Evolutionary conservation across 495 filamentous ascomycete species (phyloP), one percentile per base, ranked within the genome.

Genomic region (Penicillium crystallinum): DNA sequence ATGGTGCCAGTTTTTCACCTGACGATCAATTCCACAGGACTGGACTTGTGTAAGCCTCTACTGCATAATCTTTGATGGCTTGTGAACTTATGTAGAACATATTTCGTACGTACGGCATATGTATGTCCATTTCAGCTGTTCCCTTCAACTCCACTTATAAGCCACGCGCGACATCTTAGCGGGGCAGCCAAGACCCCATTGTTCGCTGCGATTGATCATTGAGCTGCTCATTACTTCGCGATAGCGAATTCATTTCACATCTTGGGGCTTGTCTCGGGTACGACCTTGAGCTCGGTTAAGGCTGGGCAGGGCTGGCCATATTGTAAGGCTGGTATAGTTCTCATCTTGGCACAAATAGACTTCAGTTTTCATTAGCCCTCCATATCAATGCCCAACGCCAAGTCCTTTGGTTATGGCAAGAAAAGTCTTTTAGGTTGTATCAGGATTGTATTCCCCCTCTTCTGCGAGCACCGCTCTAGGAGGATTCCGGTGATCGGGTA

Each of bases 1-100:
- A 56, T 58, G 52, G 53, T 53, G 27, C 44, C 55, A 57, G 57
- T 58, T 52, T 40, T 52, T 27, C 6, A n/a, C 35, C 10, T 35
- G 62, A 49, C 59, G 57, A 65, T 61, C 59, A 45, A 49, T 31
- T 51, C 62, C 62, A 62, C 56, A 35, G 27, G 11, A n/a, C 8
- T 21, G n/a, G 21, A 27, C 33, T 18, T 49, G 37, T 47, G 17
- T 43, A 34, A 40, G 43, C 33, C 39, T 63, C 4, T 31, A n/a
- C 11, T 31, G 29, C 29, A 31, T 11, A 31, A 2, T 9, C 29
- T 31, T 31, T 10, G 6, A 31, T 9, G 29, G 29, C 29, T 11
- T 31, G 10, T 2, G 10, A 31, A 9, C 11, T 40, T 34, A n/a
- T 34, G 40, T 33, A 14, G 19, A 15, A 15, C 34, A 36, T 36